Evolutionary conservation across 202 grass and related monocot genomes (phyloP), one percentile per base, ranked within the genome.

Genomic region (Carex sylvatica): DNA sequence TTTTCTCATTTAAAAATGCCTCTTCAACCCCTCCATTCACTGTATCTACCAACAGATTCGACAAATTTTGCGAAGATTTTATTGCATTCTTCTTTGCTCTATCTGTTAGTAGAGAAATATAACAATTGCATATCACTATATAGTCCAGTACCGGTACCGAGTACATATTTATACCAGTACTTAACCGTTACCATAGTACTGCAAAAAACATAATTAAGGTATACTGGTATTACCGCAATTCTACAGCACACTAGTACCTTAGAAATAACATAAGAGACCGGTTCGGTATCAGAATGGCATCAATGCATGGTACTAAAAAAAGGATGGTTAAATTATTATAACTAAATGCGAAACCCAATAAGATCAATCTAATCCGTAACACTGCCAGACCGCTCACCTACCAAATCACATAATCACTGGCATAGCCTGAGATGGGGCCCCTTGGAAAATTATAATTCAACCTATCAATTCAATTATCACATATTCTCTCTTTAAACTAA

Each of bases 1-100:
- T 60, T 76, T 86, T 95, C 87, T 98, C 92, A 77, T 93, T 91
- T 72, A 93, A 78, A 58, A 93, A 98, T 52, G 93, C 80, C 64
- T 91, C 88, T 75, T 94, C 87, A 60, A 91, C 90, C 60, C 87
- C 88, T 55, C 90, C 88, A 63, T 97, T 89, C 47, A 97, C 91
- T 16, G 87, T 64, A 51, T 78, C 84, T 3, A 92, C 92, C 24
- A 97, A 89, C 66, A 89, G 69, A 42, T 88, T 81, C 0, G 92
- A 90, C 46, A 91, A 83, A 33, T 71, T 87, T 68, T 33, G 75
- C 3, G 88, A 90, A 61, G 81, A 91, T 49, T 61, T 81, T 68
- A 93, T 3, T 35, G 90, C 95, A 44, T 87, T 47, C 67, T 86
- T 88, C 85, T 97, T 94, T 4, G 87, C 87, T 70, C 80, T 90